Base-by-base conservation (phyloP, 108 stramenopile species). In the Cylindrotheca closterium region DNA sequence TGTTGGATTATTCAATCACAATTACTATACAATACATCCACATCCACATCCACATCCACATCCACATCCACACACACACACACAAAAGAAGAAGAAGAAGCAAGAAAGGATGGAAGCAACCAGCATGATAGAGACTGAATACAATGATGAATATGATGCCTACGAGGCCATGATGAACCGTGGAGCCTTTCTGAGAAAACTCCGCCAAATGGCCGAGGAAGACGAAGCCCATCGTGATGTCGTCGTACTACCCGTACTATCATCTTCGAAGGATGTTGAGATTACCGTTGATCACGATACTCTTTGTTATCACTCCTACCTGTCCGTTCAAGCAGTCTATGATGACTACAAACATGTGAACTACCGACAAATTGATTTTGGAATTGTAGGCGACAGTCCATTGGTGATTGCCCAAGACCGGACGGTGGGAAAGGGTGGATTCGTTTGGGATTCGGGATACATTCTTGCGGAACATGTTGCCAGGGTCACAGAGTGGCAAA, bases 291-390 rank as follows among this genome's bases (percentile, higher is more conserved):
- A 53, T 28, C 10, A 10, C 15, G 24, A 28, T 18, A 51, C 51
- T 2, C 28, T 80, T 19, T 42, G 37, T 33, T 93, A 93, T 62
- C 42, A 74, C 29, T 80, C 83, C 1, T 91, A 82, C 61, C 75
- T 91, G 1, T 30, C 71, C 31, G 74, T 85, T 70, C 87, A 92
- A 50, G 26, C 68, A 8, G 81, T 76, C 32, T 84, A 89, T 58
- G 92, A 93, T 61, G 92, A 93, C 73, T 75, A 84, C 52, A 93
- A 93, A 58, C 89, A 91, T 63, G 76, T 88, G 30, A 84, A 93
- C 70, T 78, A 74, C 51, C 47, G 74, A 17, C 78, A 63, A 47
- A 79, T 89, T 31, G 81, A 91, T 70, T 87, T 71, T 70, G 76
- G 82, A 19, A 19, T 45, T 47, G 48, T 79, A 17, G 61, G 45